phyloP scores from a whole-genome alignment of 768 basidiomycete species.

The Gymnopilus dilepis region DNA sequence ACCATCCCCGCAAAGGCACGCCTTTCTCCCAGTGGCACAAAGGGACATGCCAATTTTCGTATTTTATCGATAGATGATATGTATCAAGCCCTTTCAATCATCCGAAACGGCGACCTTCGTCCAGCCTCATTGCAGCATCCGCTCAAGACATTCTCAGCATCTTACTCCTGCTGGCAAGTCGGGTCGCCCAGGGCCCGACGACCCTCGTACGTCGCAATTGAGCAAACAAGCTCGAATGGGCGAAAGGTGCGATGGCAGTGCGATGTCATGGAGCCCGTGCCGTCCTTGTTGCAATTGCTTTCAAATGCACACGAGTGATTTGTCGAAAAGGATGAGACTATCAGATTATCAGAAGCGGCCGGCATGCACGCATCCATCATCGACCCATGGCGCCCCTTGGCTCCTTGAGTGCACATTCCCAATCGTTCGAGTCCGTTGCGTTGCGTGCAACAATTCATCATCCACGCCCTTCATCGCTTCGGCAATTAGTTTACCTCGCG shows the following conservation, averaged over 20 bases:
- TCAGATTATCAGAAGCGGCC: constrained; percentile 1
- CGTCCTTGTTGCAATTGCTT: not conserved
- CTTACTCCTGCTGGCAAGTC: not conserved
- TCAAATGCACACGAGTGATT: not conserved
- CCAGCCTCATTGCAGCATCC: not conserved
- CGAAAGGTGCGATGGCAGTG: constrained; percentile 2
- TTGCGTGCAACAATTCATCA: not conserved
- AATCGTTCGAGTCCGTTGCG: too few species aligned
- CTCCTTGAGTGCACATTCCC: not conserved
- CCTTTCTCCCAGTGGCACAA: constrained; percentile 9
- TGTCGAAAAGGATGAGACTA: constrained; percentile 5
- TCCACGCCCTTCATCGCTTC: not conserved
- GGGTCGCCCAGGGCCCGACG: not conserved
- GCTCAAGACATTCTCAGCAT: not conserved
- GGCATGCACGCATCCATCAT: constrained; percentile 3
- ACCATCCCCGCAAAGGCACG: not conserved
- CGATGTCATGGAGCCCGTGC: constrained; percentile 4
- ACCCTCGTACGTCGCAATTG: constrained; percentile 1
- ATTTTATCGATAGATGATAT: not conserved
- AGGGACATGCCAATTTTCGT: not conserved
- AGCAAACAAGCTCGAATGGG: not conserved
- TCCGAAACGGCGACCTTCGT: not conserved
- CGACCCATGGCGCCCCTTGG: too few species aligned
- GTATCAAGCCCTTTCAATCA: constrained; percentile 6
- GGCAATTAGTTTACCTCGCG: constrained; percentile 4